Percentiles rank a stretch among this genome's conserved stretches.
phyloP scores from a whole-genome alignment of 331 rosid genomes.

The Phaseolus coccineus region DNA sequence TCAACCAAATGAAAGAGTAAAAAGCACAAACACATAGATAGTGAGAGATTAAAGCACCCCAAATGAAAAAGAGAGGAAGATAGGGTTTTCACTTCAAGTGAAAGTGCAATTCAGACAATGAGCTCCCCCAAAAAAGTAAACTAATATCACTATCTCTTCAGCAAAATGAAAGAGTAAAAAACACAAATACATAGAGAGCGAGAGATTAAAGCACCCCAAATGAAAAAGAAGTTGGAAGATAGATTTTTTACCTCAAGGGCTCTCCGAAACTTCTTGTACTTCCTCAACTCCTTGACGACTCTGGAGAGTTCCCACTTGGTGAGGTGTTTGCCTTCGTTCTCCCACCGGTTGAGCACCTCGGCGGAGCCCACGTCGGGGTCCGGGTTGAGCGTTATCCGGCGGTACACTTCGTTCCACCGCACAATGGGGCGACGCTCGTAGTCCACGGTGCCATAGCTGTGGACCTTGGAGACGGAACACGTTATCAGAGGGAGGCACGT shows the following conservation, averaged over 20 bases:
- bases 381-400: constrained; percentile 63
- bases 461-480: constrained; percentile 70
- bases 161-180: not conserved
- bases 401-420: constrained; percentile 72
- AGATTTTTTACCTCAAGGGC: constrained; percentile 78
- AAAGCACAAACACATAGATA: not conserved
- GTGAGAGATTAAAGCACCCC: not conserved
- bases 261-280: constrained; percentile 52
- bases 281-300: constrained; percentile 82
- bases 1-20: not conserved
- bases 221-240: not conserved
- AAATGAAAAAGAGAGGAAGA: not conserved
- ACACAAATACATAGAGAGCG: not conserved
- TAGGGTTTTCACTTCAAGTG: no score
- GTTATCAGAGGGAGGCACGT: constrained; percentile 39
- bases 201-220: no score
- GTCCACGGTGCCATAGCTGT: constrained; percentile 73
- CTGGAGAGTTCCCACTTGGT: constrained; percentile 86
- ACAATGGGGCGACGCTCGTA: constrained; percentile 68
- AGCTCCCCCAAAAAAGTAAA: no score
- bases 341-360: constrained; percentile 79
- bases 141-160: no score
- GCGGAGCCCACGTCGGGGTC: constrained; percentile 69
- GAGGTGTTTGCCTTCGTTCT: constrained; percentile 72
- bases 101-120: no score